Evolutionary conservation across 805 yeast genomes (phyloP).

Genomic region (Sugiyamaella mastotermitis): DNA sequence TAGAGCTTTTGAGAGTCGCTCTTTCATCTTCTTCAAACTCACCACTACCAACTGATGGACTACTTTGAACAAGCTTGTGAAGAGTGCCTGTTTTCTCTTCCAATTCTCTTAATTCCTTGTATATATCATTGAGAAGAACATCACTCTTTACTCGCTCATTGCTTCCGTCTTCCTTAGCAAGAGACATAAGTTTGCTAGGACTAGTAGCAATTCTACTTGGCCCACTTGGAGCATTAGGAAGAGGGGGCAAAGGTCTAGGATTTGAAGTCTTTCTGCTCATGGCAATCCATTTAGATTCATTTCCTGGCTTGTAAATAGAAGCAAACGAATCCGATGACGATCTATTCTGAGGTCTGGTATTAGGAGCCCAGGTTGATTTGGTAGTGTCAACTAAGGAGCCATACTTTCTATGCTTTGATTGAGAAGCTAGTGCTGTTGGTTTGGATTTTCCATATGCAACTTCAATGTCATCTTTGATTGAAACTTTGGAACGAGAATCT

Average conservation of each 20-base stretch:
- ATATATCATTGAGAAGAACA: constrained; percentile 20
- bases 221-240: too few species aligned
- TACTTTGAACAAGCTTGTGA: constrained; percentile 13
- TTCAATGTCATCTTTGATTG: too few species aligned
- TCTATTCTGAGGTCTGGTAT: neutral
- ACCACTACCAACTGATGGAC: constrained; percentile 3
- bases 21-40: too few species aligned
- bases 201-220: too few species aligned
- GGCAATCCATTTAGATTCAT: constrained; percentile 7
- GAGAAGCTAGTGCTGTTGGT: too few species aligned
- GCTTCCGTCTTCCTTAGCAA: too few species aligned
- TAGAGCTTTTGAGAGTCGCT: neutral
- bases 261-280: neutral
- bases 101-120: constrained; percentile 20
- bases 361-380: neutral
- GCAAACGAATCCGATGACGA: constrained; percentile 10
- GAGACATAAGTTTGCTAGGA: too few species aligned
- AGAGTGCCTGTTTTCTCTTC: constrained; percentile 18
- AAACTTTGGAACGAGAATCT: too few species aligned
- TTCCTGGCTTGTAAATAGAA: constrained; percentile 6
- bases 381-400: constrained; percentile 3
- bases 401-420: too few species aligned
- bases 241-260: constrained; percentile 4
- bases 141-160: constrained; percentile 11
- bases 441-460: too few species aligned